phyloP scores from a whole-genome alignment of 345 rosid genomes.

The Acer saccharum region DNA sequence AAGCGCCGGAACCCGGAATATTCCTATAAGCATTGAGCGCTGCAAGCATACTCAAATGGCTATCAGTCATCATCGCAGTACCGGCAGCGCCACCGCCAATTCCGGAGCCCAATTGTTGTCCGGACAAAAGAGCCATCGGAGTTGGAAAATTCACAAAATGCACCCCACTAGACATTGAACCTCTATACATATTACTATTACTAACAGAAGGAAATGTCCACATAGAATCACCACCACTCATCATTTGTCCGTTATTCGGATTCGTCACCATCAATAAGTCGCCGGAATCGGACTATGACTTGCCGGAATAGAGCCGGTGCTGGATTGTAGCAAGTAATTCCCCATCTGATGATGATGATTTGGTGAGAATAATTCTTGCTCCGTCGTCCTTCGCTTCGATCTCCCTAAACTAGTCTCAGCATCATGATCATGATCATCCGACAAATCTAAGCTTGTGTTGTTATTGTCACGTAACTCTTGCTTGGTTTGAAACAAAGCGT shows the following conservation, averaged over 20 bases:
- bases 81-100: constrained; percentile 32
- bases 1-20: constrained; percentile 27
- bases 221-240: constrained; percentile 44
- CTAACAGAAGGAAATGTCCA: constrained; percentile 46
- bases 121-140: constrained; percentile 67
- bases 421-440: constrained; percentile 25
- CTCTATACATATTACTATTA: constrained; percentile 36
- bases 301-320: constrained; percentile 54
- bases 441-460: constrained; percentile 20
- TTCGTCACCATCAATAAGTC: constrained; percentile 63
- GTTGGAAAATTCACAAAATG: constrained; percentile 81
- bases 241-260: constrained; percentile 35
- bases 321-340: constrained; percentile 56
- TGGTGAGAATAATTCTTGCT: constrained; percentile 19
- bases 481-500: constrained; percentile 38
- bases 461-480: constrained; percentile 33
- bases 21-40: constrained; percentile 67
- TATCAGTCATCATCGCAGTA: constrained; percentile 40
- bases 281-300: constrained; percentile 53
- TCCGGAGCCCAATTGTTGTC: constrained; percentile 55
- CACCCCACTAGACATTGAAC: constrained; percentile 50
- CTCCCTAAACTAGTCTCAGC: constrained; percentile 25
- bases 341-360: constrained; percentile 57
- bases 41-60: constrained; percentile 65
- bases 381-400: constrained; percentile 26